phyloP scores from a whole-genome alignment of 345 rosid genomes.

The Barbarea vulgaris region DNA sequence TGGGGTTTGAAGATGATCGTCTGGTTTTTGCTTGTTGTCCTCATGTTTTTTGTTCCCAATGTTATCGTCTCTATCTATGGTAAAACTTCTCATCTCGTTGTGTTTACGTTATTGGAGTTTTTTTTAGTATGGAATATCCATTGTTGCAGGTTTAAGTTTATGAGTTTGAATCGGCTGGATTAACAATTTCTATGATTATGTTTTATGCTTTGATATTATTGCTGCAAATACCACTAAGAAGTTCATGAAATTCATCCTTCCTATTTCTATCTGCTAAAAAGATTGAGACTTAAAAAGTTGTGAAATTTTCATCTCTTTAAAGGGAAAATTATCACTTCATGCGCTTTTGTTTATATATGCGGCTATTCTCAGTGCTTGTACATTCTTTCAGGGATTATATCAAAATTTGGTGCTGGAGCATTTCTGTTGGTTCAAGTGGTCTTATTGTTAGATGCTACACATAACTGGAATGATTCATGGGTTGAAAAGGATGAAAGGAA shows the following conservation, averaged over 20 bases:
- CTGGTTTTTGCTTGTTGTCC: slow-evolving; percentile 80
- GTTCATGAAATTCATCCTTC: neutral
- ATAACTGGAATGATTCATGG: slow-evolving; percentile 98
- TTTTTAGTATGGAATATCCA: neutral
- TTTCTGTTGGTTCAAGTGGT: slow-evolving; percentile 94
- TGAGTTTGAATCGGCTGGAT: neutral
- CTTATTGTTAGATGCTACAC: slow-evolving; percentile 80
- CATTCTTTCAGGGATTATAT: slow-evolving; percentile 60
- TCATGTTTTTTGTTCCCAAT: slow-evolving; percentile 91
- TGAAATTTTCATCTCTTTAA: neutral
- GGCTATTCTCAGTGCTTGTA: neutral
- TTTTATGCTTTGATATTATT: neutral
- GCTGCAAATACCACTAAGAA: neutral
- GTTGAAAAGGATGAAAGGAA: slow-evolving; percentile 94
- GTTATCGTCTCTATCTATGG: slow-evolving; percentile 73
- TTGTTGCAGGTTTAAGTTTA: neutral
- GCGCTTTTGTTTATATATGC: neutral
- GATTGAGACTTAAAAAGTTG: neutral
- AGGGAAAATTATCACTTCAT: neutral
- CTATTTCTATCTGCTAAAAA: neutral
- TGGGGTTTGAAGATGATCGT: slow-evolving; percentile 84
- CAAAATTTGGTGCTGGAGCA: slow-evolving; percentile 96
- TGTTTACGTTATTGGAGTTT: neutral
- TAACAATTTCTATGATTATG: neutral
- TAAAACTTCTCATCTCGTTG: slow-evolving; percentile 10